phyloP scores from a whole-genome alignment of 495 filamentous ascomycete species.

The Tricharina praecox region DNA sequence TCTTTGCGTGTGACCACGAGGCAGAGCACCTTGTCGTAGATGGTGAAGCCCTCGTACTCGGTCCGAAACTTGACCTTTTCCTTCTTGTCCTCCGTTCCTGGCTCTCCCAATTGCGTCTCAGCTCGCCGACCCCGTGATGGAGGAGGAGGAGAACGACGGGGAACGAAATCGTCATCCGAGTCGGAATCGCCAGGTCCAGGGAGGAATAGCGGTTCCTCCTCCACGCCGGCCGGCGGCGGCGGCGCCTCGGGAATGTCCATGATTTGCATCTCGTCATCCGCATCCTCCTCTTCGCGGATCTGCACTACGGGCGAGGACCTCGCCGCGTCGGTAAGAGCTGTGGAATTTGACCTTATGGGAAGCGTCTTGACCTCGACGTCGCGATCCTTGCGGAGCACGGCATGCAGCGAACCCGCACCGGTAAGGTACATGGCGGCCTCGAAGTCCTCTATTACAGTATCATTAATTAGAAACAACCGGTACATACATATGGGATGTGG shows the following conservation, averaged over 20 bases:
- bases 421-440: constrained; percentile 88
- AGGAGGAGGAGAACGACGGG: constrained; percentile 8
- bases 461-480: constrained; percentile 9
- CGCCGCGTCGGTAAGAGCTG: constrained; percentile 7
- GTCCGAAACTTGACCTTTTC: constrained; percentile 69
- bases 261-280: constrained; percentile 30
- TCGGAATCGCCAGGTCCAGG: constrained; percentile 9
- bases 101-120: constrained; percentile 22
- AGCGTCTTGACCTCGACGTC: neutral
- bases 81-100: constrained; percentile 61
- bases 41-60: constrained; percentile 84
- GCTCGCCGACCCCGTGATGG: neutral
- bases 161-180: constrained; percentile 27
- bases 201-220: constrained; percentile 9
- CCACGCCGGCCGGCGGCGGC: neutral
- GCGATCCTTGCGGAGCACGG: constrained; percentile 38
- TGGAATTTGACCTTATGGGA: neutral
- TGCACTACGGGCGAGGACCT: constrained; percentile 20
- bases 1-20: constrained; percentile 67
- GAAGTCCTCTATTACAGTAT: constrained; percentile 88
- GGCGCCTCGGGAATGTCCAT: constrained; percentile 25
- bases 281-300: constrained; percentile 30
- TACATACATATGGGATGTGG: too few species aligned
- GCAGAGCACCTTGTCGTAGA: constrained; percentile 81
- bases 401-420: constrained; percentile 71